Conservation (phyloP, 2,329 filamentous ascomycete species). For the Fusarium tupiense region DNA sequence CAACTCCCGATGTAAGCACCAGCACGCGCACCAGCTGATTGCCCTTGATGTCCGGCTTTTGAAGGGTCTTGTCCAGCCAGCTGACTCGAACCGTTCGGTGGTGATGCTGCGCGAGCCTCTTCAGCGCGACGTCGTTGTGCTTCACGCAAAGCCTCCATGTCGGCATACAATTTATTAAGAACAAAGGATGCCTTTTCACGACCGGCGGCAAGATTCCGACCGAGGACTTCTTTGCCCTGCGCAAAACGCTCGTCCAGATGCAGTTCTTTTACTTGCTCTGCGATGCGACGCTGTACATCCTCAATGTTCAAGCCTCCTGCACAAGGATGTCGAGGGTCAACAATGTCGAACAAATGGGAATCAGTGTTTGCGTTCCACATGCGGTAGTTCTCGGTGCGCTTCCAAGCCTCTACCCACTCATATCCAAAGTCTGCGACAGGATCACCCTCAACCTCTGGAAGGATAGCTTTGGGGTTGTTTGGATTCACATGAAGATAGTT, state of each 20-base stretch:
- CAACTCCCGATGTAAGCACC: constrained; percentile 74
- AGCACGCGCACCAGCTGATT: constrained; percentile 64
- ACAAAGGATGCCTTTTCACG: constrained; percentile 88
- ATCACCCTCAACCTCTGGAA: constrained; percentile 81
- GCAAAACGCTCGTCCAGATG: constrained; percentile 92
- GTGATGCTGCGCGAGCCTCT: constrained; percentile 45
- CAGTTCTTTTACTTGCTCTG: constrained; percentile 91
- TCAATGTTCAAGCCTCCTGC: constrained; percentile 93
- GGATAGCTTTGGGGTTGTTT: constrained; percentile 73
- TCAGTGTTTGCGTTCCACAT: constrained; percentile 87
- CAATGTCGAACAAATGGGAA: constrained; percentile 90
- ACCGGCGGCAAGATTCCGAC: constrained; percentile 88
- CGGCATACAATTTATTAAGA: constrained; percentile 88
- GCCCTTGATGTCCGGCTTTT: constrained; percentile 58
- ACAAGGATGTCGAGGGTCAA: constrained; percentile 92
- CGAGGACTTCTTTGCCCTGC: constrained; percentile 83
- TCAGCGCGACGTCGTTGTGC: constrained; percentile 55
- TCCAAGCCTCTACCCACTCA: constrained; percentile 91
- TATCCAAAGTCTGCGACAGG: constrained; percentile 83
- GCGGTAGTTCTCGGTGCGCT: constrained; percentile 86
- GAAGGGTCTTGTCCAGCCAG: constrained; percentile 41
- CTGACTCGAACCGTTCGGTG: constrained; percentile 7
- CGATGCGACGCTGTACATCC: constrained; percentile 88
- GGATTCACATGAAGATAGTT: constrained; percentile 73
- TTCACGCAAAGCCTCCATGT: constrained; percentile 75